These are phyloP conservation scores for Diaporthe velutina DNA, from an alignment of 2,329 filamentous ascomycete genomes.

Conservation along the genomic window DNA sequence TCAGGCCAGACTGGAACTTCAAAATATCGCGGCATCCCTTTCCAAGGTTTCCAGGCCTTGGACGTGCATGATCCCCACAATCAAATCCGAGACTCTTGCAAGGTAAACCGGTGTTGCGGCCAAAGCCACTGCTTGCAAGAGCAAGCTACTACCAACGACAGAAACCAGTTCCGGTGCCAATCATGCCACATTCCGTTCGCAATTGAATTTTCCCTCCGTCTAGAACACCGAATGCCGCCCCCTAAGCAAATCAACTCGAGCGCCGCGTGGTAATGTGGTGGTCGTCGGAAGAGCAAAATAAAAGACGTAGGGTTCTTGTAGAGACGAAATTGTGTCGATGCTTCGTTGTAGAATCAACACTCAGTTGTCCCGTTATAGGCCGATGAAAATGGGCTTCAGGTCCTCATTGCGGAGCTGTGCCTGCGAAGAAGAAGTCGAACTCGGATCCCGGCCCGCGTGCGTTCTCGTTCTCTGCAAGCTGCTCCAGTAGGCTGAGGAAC, in stretches of 20 bases:
- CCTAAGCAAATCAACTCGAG: constrained; percentile 3
- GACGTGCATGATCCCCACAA: not conserved
- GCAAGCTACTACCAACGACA: constrained; percentile 9
- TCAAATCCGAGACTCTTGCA: not conserved
- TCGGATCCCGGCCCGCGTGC: constrained; percentile 77
- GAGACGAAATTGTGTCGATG: not conserved
- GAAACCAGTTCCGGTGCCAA: not conserved
- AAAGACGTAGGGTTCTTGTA: not conserved
- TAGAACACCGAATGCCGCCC: constrained; percentile 7
- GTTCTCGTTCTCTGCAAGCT: constrained; percentile 85
- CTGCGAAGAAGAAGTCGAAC: constrained; percentile 79
- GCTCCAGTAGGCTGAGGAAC: constrained; percentile 83
- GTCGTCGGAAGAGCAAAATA: not conserved
- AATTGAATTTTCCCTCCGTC: constrained; percentile 8
- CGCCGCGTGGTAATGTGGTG: not conserved
- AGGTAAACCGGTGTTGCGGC: not conserved
- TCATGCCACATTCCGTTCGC: not conserved
- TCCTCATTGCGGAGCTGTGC: constrained; percentile 40
- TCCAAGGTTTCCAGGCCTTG: not conserved
- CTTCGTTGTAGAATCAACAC: not conserved
- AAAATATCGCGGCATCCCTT: not conserved
- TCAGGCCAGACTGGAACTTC: not conserved
- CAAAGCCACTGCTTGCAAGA: not conserved
- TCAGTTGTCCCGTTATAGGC: not conserved
- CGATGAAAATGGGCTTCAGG: too few species aligned